Conservation (phyloP, 2,329 filamentous ascomycete species). For the Phoma herbarum region DNA sequence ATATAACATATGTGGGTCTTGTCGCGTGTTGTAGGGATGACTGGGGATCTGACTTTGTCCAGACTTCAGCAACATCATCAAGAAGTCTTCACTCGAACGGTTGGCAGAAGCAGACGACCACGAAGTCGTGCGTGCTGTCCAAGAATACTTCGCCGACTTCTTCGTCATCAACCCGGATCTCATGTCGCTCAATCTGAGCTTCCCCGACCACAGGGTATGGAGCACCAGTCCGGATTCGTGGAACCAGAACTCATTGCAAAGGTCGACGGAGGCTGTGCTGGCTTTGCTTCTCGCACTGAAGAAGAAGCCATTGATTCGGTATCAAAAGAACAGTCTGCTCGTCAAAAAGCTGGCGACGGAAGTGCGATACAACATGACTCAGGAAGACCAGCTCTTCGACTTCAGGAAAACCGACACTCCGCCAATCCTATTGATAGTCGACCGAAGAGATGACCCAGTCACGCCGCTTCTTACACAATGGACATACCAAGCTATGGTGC, state of each 20-base stretch:
- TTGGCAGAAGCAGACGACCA: slow-evolving; percentile 97
- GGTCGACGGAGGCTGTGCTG: slow-evolving; percentile 86
- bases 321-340: slow-evolving; percentile 87
- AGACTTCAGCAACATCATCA: slow-evolving; percentile 96
- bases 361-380: slow-evolving; percentile 89
- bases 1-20: slow-evolving; percentile 77
- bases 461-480: slow-evolving; percentile 95
- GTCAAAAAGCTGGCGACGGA: slow-evolving; percentile 94
- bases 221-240: slow-evolving; percentile 82
- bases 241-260: slow-evolving; percentile 87
- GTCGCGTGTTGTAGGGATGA: slow-evolving; percentile 22
- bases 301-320: slow-evolving; percentile 95
- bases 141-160: slow-evolving; percentile 97
- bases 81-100: slow-evolving; percentile 93
- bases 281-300: slow-evolving; percentile 88
- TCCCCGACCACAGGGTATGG: slow-evolving; percentile 81
- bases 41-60: slow-evolving; percentile 37
- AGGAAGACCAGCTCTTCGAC: slow-evolving; percentile 96
- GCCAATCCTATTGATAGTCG: slow-evolving; percentile 87
- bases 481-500: slow-evolving; percentile 99
- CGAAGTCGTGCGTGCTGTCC: slow-evolving; percentile 91
- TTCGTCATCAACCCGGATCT: slow-evolving; percentile 94
- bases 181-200: slow-evolving; percentile 78
- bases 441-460: slow-evolving; percentile 92
- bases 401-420: slow-evolving; percentile 95